Conservation (phyloP, 139 green algal genomes). For the Diplosphaera chodatii region DNA sequence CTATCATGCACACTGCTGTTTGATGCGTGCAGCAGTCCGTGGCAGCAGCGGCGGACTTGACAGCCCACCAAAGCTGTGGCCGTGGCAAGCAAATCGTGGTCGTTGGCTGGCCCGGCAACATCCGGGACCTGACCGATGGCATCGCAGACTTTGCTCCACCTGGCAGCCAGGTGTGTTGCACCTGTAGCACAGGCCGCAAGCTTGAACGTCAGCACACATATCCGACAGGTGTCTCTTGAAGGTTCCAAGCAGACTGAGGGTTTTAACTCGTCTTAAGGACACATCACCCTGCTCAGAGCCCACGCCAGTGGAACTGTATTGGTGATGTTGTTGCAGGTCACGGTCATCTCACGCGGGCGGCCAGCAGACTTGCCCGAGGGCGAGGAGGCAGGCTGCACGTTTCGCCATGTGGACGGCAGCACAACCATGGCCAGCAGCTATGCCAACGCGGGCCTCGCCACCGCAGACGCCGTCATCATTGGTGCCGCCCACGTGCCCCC, state of each 20-base stretch:
- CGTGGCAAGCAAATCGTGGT: conserved; percentile 26
- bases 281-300: no score
- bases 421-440: conserved; percentile 6
- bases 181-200: no score
- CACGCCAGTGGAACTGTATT: no score
- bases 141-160: conserved; percentile 15
- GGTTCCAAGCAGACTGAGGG: no score
- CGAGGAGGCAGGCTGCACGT: background rate
- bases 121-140: conserved; percentile 12
- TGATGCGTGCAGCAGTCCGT: background rate
- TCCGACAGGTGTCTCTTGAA: no score
- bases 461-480: conserved; percentile 9
- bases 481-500: no score
- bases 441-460: conserved; percentile 6
- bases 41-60: background rate
- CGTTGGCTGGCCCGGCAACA: conserved; percentile 18
- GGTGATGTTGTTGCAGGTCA: no score
- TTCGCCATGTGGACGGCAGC: conserved; percentile 7
- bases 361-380: conserved; percentile 10
- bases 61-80: background rate
- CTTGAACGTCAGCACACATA: no score
- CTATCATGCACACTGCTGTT: no score
- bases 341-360: conserved; percentile 5
- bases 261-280: no score
- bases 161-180: conserved; percentile 6